phyloP scores from a whole-genome alignment of 176 grass and related monocot genomes.

The Ampelocalamus luodianensis region DNA sequence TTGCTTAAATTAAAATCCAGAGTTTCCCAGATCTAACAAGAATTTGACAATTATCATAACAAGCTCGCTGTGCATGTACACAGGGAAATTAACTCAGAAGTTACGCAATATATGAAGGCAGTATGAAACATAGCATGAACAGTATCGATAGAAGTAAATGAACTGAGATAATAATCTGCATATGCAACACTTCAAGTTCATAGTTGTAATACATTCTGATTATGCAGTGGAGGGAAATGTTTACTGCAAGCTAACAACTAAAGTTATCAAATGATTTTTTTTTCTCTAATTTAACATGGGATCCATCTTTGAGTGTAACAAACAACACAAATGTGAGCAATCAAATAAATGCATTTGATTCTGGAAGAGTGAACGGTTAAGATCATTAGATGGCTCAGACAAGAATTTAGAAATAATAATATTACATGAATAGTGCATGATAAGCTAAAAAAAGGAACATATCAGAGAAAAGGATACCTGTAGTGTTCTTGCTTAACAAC shows the following conservation, averaged over 20 bases:
- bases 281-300: not conserved
- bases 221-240: not conserved
- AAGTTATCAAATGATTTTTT: not conserved
- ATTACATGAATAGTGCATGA: not conserved
- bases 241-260: not conserved
- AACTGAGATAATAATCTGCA: not conserved
- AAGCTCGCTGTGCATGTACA: not conserved
- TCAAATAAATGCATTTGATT: conserved; percentile 26
- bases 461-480: conserved; percentile 47
- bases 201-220: not conserved
- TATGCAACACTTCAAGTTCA: conserved; percentile 12
- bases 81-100: conserved; percentile 1
- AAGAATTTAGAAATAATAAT: not conserved
- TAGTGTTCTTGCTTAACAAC: conserved; percentile 50
- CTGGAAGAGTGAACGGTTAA: not conserved
- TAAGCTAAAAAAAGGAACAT: conserved; percentile 22
- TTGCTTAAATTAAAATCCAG: not conserved
- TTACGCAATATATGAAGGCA: not conserved
- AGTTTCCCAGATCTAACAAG: not conserved
- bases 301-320: not conserved
- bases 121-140: not conserved
- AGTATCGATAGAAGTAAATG: not conserved
- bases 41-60: not conserved
- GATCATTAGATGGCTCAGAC: not conserved
- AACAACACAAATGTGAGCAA: not conserved